These are phyloP conservation scores for Ziziphus jujuba DNA, from an alignment of 306 rosid species.

Conservation along the genomic window DNA sequence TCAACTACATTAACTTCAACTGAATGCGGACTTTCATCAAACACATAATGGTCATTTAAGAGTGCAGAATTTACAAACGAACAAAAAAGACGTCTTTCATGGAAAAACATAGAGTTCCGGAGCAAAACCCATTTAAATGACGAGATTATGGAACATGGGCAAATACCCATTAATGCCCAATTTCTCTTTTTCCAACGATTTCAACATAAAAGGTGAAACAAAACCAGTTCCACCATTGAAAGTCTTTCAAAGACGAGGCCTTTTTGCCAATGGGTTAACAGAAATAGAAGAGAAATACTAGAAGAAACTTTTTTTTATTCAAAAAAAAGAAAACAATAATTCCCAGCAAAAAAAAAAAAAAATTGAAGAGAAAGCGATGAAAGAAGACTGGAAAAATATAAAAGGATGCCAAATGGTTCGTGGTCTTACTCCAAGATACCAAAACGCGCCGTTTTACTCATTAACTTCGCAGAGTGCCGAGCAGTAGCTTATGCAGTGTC, in stretches of 20 bases:
- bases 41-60: constrained; percentile 38
- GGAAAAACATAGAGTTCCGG: constrained; percentile 16
- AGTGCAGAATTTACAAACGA: constrained; percentile 41
- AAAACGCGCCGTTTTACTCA: no score
- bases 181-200: background rate
- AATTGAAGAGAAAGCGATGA: no score
- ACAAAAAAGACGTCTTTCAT: constrained; percentile 17
- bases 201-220: background rate
- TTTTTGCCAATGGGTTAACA: no score
- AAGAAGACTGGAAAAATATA: no score
- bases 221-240: background rate
- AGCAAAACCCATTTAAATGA: constrained; percentile 21
- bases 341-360: no score
- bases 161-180: constrained; percentile 40
- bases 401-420: no score
- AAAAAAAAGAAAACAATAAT: no score
- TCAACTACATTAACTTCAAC: constrained; percentile 16
- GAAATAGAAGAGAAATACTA: no score
- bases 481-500: no score
- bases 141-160: constrained; percentile 35
- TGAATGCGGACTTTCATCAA: constrained; percentile 42
- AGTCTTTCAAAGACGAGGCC: constrained; percentile 11
- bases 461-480: no score
- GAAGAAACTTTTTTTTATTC: no score
- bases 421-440: no score